These are phyloP conservation scores for Vigna nakashimae DNA, from an alignment of 306 rosid species.

Conservation along the genomic window DNA sequence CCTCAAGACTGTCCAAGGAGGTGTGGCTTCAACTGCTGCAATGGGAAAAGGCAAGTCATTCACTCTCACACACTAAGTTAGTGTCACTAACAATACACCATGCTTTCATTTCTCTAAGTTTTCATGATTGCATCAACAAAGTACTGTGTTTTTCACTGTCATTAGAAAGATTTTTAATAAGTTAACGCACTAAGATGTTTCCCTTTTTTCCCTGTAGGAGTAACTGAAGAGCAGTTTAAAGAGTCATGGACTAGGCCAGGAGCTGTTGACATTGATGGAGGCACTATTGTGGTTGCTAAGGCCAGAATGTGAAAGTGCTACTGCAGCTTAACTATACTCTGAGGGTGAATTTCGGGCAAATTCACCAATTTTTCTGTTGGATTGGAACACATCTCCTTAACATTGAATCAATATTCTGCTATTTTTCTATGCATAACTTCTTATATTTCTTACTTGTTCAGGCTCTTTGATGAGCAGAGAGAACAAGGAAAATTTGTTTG, in stretches of 20 bases:
- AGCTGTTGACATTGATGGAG: conserved; percentile 62
- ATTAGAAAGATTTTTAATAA: background rate
- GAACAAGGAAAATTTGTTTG: conserved; percentile 32
- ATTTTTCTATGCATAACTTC: conserved; percentile 1
- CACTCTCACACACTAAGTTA: background rate
- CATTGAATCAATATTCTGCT: conserved; percentile 32
- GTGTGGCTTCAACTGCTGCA: conserved; percentile 95
- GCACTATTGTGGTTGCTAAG: conserved; percentile 74
- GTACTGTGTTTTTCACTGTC: background rate
- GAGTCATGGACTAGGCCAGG: conserved; percentile 91
- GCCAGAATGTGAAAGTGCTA: conserved; percentile 66
- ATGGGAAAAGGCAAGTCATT: conserved; percentile 87
- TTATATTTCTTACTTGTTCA: conserved; percentile 26
- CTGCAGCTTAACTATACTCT: background rate
- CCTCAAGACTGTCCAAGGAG: conserved; percentile 96
- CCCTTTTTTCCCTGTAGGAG: conserved; percentile 56
- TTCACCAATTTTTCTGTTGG: conserved; percentile 21
- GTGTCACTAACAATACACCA: background rate
- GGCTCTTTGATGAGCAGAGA: conserved; percentile 3
- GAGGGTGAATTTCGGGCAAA: conserved; percentile 8
- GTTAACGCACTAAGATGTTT: background rate
- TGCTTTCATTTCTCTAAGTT: background rate
- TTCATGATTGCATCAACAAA: too few species aligned
- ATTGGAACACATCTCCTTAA: conserved; percentile 39
- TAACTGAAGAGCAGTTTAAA: conserved; percentile 93